Conservation (phyloP, 768 basidiomycete species). For the Clathrus columnatus region DNA sequence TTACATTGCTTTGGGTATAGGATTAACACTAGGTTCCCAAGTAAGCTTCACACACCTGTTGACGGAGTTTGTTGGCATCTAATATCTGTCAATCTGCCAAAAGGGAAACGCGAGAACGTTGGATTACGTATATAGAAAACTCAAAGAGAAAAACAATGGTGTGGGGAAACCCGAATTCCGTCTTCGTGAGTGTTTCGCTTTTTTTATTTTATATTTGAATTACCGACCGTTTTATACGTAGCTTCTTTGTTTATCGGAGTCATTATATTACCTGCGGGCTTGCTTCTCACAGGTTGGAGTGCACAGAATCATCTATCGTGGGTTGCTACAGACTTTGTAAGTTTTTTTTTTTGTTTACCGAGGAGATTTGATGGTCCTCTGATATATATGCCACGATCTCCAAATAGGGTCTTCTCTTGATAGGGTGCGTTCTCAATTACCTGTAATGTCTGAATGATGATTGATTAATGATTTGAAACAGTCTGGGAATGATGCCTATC, state of each 20-base stretch:
- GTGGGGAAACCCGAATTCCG: slow-evolving; percentile 46
- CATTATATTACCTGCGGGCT: slow-evolving; percentile 52
- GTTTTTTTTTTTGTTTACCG: slow-evolving; percentile 17
- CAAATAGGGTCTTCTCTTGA: slow-evolving; percentile 43
- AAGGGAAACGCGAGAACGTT: slow-evolving; percentile 42
- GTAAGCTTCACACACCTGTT: not conserved
- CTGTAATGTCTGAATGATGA: too few relatives aligned
- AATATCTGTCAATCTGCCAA: not conserved
- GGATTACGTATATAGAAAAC: slow-evolving; percentile 45
- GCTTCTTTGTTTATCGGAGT: slow-evolving; percentile 54
- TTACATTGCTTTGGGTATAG: slow-evolving; percentile 64
- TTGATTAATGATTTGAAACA: not conserved
- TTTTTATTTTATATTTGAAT: not conserved
- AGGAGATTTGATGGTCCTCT: not conserved
- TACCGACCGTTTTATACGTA: slow-evolving; percentile 21
- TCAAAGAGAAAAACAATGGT: slow-evolving; percentile 45
- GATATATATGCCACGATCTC: not conserved
- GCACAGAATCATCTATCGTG: slow-evolving; percentile 51
- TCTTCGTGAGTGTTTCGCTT: slow-evolving; percentile 30
- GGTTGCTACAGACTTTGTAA: slow-evolving; percentile 62
- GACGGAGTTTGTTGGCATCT: too few relatives aligned
- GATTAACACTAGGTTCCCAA: slow-evolving; percentile 41
- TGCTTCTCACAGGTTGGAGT: slow-evolving; percentile 66
- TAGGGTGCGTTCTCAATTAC: slow-evolving; percentile 23
- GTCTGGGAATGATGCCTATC: slow-evolving; percentile 46